These are phyloP conservation scores for Breynia disticha DNA, from an alignment of 441 rosid species.

Conservation along the genomic window DNA sequence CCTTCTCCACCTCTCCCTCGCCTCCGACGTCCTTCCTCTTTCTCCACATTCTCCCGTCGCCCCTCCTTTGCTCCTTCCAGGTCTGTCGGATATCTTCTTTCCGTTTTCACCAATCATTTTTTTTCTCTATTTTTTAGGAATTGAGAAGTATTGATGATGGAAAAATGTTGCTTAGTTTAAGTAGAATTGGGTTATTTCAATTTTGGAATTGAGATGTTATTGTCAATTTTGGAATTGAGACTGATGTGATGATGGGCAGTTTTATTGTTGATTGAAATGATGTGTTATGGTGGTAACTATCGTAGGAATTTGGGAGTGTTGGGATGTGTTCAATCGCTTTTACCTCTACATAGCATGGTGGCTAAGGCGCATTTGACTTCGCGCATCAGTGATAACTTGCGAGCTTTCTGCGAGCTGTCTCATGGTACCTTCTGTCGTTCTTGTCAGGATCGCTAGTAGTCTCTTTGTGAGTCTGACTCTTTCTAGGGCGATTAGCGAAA, in stretches of 20 bases:
- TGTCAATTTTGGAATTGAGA: too few species aligned
- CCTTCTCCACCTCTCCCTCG: constrained; percentile 42
- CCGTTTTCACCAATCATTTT: too few species aligned
- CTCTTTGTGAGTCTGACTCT: constrained; percentile 79
- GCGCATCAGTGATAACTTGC: constrained; percentile 51
- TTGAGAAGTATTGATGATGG: neutral
- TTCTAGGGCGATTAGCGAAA: constrained; percentile 31
- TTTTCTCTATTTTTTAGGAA: neutral
- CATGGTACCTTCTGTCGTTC: constrained; percentile 88
- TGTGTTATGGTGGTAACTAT: neutral
- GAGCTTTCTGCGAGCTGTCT: constrained; percentile 86
- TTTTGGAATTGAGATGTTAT: too few species aligned
- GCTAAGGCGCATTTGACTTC: constrained; percentile 46
- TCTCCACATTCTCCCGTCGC: constrained; percentile 48
- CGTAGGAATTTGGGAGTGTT: constrained; percentile 64
- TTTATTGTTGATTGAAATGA: too few species aligned
- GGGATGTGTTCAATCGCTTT: constrained; percentile 54
- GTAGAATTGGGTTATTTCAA: too few species aligned
- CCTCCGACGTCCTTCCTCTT: constrained; percentile 39
- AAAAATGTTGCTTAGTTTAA: neutral
- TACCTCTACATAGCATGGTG: constrained; percentile 47
- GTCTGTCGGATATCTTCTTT: constrained; percentile 14
- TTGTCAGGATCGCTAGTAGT: constrained; percentile 94
- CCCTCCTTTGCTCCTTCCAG: constrained; percentile 45
- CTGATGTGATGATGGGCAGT: too few species aligned